Conservation (phyloP, 2,329 filamentous ascomycete species). For the Neofusicoccum laricinum region DNA sequence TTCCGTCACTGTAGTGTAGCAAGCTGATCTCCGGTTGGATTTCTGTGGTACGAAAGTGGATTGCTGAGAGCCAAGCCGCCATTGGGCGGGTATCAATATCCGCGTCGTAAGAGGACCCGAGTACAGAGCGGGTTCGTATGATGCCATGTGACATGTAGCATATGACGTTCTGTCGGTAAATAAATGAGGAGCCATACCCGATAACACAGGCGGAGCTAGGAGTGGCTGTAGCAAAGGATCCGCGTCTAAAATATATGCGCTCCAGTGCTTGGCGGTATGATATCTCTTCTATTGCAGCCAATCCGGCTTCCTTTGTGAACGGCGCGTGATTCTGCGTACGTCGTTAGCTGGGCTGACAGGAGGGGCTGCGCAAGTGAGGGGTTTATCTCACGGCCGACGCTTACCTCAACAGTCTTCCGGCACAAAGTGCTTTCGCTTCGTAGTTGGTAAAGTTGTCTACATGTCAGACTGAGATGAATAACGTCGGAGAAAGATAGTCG, state of each 20-base stretch:
- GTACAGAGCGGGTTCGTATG: neutral
- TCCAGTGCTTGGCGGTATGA: conserved; percentile 56
- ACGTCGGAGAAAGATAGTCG: neutral
- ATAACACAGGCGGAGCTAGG: conserved; percentile 63
- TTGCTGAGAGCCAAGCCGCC: neutral
- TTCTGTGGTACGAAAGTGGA: neutral
- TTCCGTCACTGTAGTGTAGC: conserved; percentile 32
- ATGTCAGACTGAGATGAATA: conserved; percentile 54
- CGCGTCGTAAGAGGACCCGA: neutral
- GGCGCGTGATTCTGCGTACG: conserved; percentile 37
- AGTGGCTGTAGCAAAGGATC: conserved; percentile 58
- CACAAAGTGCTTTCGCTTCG: conserved; percentile 57
- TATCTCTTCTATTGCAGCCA: conserved; percentile 33
- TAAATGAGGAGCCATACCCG: conserved; percentile 59
- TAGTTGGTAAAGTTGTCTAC: conserved; percentile 50
- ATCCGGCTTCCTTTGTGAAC: conserved; percentile 45
- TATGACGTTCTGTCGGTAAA: conserved; percentile 62
- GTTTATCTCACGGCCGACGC: conserved; percentile 11
- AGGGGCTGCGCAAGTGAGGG: neutral
- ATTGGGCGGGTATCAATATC: neutral
- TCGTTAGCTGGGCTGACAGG: conserved; percentile 15
- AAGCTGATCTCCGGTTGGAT: conserved; percentile 22
- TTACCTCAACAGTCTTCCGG: conserved; percentile 57
- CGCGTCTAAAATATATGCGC: conserved; percentile 58
- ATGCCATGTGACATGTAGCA: conserved; percentile 53